Conservation (phyloP, 805 yeast genomes). For the Blastobotrys americana region DNA sequence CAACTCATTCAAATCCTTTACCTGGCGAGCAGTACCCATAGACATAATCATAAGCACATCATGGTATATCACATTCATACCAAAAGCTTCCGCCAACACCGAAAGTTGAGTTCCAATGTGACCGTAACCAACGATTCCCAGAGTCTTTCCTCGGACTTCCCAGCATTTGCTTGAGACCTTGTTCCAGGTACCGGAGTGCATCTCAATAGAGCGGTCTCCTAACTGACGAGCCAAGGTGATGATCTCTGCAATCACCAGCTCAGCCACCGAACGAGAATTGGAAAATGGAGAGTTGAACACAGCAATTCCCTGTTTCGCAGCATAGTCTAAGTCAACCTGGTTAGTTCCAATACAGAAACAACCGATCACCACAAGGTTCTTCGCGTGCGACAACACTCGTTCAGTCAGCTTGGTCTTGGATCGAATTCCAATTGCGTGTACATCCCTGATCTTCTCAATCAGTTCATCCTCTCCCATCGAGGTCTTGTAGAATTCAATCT, state of each 20-base stretch:
- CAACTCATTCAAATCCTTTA: conserved; percentile 73
- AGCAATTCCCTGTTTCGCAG: conserved; percentile 89
- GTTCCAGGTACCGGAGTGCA: conserved; percentile 97
- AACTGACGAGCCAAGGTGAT: conserved; percentile 91
- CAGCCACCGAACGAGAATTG: conserved; percentile 97
- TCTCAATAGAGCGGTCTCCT: conserved; percentile 92
- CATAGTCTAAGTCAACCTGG: conserved; percentile 88
- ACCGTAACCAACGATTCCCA: conserved; percentile 96
- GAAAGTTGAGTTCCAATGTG: conserved; percentile 97
- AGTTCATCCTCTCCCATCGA: conserved; percentile 89
- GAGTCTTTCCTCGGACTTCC: conserved; percentile 98
- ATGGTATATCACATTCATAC: conserved; percentile 92
- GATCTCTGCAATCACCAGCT: conserved; percentile 90
- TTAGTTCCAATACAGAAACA: conserved; percentile 99
- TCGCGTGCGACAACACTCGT: conserved; percentile 74
- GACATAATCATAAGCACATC: conserved; percentile 92
- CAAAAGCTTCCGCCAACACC: conserved; percentile 94
- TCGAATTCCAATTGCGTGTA: conserved; percentile 96
- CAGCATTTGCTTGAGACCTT: conserved; percentile 92
- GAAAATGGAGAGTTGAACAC: conserved; percentile 98
- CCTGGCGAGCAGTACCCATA: conserved; percentile 94
- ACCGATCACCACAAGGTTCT: conserved; percentile 82
- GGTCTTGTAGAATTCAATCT: conserved; percentile 87
- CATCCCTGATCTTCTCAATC: conserved; percentile 86
- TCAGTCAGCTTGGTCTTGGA: conserved; percentile 88